These are phyloP conservation scores for Beauveria varroae DNA, from an alignment of 2,329 filamentous ascomycete species.

Conservation along the genomic window DNA sequence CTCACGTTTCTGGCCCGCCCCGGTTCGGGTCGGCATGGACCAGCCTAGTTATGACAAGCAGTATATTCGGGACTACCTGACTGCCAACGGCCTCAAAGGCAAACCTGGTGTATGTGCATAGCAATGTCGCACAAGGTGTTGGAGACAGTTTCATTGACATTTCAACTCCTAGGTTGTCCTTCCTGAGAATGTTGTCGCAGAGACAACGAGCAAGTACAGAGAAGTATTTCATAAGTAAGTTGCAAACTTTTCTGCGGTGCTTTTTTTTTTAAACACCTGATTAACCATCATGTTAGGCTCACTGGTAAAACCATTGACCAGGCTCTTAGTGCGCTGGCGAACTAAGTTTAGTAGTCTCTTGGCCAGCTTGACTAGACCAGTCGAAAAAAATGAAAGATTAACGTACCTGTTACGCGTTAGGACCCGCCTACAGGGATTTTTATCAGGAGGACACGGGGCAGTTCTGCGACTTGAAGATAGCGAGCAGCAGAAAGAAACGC, in stretches of 20 bases:
- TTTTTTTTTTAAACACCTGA: background rate
- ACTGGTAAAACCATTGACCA: conserved; percentile 14
- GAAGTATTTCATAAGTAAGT: conserved; percentile 51
- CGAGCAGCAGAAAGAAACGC: background rate
- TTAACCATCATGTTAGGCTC: conserved; percentile 5
- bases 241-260: background rate
- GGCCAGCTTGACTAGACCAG: background rate
- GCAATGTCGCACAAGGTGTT: background rate
- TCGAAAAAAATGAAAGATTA: background rate
- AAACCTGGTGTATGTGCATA: conserved; percentile 15
- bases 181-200: conserved; percentile 61
- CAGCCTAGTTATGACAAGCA: conserved; percentile 90
- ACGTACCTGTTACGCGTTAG: background rate
- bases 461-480: background rate
- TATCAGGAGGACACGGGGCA: background rate
- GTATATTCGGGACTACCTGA: conserved; percentile 76
- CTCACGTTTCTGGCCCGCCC: conserved; percentile 79
- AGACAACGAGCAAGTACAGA: conserved; percentile 65
- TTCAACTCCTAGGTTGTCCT: conserved; percentile 33
- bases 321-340: conserved; percentile 11
- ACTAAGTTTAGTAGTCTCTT: conserved; percentile 12
- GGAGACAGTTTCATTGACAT: background rate
- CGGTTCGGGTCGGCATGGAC: conserved; percentile 58
- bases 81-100: conserved; percentile 50
- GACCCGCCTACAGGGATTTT: background rate